A percentile compares a stretch with the other conserved stretches of the same genome.
Conservation (phyloP, 2,329 filamentous ascomycete genomes). For the Penicillium fuscoglaucum region DNA sequence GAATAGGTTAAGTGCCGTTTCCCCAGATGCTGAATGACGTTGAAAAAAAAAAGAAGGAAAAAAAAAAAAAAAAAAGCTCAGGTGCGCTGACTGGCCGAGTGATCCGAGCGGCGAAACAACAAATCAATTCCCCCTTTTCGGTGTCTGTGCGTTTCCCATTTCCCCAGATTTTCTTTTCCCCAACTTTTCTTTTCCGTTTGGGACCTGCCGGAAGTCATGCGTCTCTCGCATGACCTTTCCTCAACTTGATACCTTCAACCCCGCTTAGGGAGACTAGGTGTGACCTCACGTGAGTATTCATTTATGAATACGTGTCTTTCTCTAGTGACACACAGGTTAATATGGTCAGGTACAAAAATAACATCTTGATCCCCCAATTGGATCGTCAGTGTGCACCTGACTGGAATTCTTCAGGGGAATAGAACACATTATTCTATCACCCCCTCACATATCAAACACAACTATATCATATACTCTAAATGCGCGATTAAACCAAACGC, state of each 20-base stretch:
- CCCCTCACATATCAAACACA: background rate
- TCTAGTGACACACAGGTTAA: background rate
- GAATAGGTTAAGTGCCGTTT: constrained; percentile 13
- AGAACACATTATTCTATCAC: background rate
- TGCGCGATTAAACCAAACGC: constrained; percentile 3
- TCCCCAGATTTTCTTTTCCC: constrained; percentile 33
- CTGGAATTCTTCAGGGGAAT: background rate
- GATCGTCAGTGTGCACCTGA: background rate
- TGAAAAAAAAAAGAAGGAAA: constrained; percentile 1
- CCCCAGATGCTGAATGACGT: constrained; percentile 15
- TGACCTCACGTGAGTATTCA: background rate
- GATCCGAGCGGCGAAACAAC: constrained; percentile 20
- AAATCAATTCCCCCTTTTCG: constrained; percentile 13
- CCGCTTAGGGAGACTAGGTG: background rate
- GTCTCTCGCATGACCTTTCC: background rate
- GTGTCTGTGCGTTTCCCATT: constrained; percentile 10
- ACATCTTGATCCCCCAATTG: constrained; percentile 8
- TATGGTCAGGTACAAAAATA: background rate
- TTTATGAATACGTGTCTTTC: background rate
- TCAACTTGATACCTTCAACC: too few relatives aligned
- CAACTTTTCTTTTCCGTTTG: background rate
- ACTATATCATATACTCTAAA: background rate
- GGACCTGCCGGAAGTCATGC: background rate
- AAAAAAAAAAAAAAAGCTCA: background rate
- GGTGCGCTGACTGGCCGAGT: constrained; percentile 20